Conservation (phyloP, 1,139 yeast genomes). For the Hansenula anomala region DNA sequence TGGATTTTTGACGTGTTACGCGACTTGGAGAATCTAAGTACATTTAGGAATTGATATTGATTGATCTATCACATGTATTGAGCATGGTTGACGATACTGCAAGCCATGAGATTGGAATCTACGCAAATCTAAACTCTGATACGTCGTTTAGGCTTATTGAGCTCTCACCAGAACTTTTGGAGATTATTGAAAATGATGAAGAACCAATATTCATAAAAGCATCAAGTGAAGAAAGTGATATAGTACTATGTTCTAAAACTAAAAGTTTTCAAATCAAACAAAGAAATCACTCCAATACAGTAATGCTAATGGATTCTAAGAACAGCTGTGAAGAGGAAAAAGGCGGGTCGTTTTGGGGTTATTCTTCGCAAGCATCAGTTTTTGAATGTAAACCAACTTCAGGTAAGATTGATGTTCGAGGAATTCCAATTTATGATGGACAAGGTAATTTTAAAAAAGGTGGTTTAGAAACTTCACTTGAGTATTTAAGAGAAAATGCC, state of each 20-base stretch:
- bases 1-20: no score
- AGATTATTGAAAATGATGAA: conserved; percentile 32
- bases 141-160: conserved; percentile 51
- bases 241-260: conserved; percentile 57
- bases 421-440: conserved; percentile 48
- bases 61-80: no score
- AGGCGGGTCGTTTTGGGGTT: conserved; percentile 32
- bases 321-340: conserved; percentile 20
- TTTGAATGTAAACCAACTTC: conserved; percentile 41
- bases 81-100: no score
- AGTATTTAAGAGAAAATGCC: conserved; percentile 38
- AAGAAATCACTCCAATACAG: conserved; percentile 83
- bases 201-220: conserved; percentile 44
- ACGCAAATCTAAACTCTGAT: conserved; percentile 23
- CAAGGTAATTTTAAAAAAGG: conserved; percentile 16
- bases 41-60: no score
- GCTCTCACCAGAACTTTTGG: conserved; percentile 50
- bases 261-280: conserved; percentile 66
- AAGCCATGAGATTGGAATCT: conserved; percentile 14
- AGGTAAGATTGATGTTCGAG: conserved; percentile 39
- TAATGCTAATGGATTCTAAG: conserved; percentile 44
- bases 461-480: conserved; percentile 25
- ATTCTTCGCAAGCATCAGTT: conserved; percentile 40
- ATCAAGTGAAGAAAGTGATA: conserved; percentile 33
- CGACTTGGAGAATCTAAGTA: no score